phyloP scores from a whole-genome alignment of 2,329 filamentous ascomycete genomes.

The Ceratocystis smalleyi region DNA sequence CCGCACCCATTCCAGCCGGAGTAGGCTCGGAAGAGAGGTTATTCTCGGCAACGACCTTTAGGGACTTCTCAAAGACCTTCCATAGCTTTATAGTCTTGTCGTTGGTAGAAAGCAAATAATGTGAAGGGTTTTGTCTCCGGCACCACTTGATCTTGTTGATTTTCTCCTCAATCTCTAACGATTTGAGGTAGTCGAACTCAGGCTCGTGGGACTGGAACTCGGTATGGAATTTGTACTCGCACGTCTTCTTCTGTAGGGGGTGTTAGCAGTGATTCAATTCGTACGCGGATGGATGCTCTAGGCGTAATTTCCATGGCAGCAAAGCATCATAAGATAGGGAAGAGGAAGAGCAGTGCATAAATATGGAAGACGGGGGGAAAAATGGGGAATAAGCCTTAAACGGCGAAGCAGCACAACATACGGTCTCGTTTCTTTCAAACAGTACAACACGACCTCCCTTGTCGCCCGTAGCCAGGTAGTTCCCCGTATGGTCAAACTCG shows the following conservation, averaged over 20 bases:
- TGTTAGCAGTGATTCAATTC: constrained; percentile 23
- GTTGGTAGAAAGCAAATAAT: constrained; percentile 95
- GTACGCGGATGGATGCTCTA: neutral
- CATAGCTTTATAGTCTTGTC: constrained; percentile 99
- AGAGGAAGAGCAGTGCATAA: neutral
- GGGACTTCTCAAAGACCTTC: constrained; percentile 99
- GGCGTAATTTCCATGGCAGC: too few relatives aligned
- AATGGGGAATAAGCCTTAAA: constrained; percentile 1
- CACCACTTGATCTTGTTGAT: constrained; percentile 99
- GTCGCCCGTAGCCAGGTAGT: constrained; percentile 80
- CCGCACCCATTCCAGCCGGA: constrained; percentile 57
- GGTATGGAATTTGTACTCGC: constrained; percentile 99
- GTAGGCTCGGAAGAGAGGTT: constrained; percentile 92
- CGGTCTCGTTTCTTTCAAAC: constrained; percentile 90
- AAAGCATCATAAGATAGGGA: neutral
- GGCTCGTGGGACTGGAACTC: constrained; percentile 99
- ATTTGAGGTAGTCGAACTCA: constrained; percentile 98
- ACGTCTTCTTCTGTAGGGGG: constrained; percentile 78
- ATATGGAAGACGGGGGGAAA: neutral
- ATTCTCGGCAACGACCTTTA: constrained; percentile 98
- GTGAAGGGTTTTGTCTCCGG: constrained; percentile 89
- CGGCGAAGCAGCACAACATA: constrained; percentile 31
- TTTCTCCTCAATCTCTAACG: constrained; percentile 98
- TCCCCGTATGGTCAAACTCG: constrained; percentile 79
- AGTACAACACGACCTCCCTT: constrained; percentile 75